These are phyloP conservation scores for Melaleuca alternifolia DNA, from an alignment of 345 rosid genomes.

Conservation along the genomic window DNA sequence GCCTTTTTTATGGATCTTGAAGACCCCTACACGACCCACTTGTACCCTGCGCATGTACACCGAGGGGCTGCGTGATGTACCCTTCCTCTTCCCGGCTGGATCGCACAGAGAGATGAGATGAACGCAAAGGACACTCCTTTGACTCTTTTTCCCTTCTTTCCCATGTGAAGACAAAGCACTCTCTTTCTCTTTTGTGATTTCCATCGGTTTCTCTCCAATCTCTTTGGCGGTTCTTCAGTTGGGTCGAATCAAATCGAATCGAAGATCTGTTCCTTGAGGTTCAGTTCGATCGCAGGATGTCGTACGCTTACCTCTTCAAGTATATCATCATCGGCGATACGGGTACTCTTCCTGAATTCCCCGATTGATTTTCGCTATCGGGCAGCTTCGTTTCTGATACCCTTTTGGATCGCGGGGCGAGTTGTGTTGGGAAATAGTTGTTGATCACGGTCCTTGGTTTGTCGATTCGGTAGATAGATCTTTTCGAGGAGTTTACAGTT, in stretches of 20 bases:
- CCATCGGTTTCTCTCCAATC: not conserved
- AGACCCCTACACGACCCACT: not conserved
- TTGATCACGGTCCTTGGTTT: not conserved
- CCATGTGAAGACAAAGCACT: not conserved
- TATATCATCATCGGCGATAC: slow-evolving; percentile 99
- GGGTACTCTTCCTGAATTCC: slow-evolving; percentile 19
- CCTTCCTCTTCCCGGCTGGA: not conserved
- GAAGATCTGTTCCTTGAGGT: not conserved
- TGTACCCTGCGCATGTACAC: not conserved
- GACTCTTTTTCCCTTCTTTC: not conserved
- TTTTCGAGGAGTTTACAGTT: not conserved
- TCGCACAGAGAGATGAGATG: not conserved
- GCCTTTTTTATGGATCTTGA: not conserved
- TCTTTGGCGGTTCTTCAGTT: not conserved
- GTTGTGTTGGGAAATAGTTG: not conserved
- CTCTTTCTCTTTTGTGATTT: not conserved
- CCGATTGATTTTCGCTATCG: not conserved
- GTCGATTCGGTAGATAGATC: not conserved
- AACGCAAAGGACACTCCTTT: not conserved
- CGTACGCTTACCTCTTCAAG: slow-evolving; percentile 95
- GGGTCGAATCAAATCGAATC: not conserved
- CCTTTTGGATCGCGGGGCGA: not conserved
- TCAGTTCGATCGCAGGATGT: slow-evolving; percentile 15
- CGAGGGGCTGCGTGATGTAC: not conserved
- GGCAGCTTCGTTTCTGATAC: not conserved